These are phyloP conservation scores for Eremothecium sinecaudum DNA, from an alignment of 1,139 yeast genomes.

Conservation along the genomic window DNA sequence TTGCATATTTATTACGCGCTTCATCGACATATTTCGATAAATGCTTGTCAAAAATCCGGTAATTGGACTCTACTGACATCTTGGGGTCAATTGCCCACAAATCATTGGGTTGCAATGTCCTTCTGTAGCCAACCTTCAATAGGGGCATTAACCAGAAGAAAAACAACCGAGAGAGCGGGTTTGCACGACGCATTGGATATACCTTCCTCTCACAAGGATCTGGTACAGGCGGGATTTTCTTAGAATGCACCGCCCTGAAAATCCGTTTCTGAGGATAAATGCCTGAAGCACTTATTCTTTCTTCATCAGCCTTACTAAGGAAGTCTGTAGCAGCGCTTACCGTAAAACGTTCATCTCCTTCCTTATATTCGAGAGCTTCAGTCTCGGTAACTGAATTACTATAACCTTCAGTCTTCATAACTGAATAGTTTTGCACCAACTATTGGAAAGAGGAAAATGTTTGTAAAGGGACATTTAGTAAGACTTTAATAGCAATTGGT, in stretches of 20 bases:
- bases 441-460: too few relatives aligned
- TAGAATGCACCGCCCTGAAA: conserved; percentile 34
- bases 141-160: conserved; percentile 56
- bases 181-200: conserved; percentile 36
- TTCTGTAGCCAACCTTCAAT: conserved; percentile 52
- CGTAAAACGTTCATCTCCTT: too few relatives aligned
- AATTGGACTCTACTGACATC: conserved; percentile 41
- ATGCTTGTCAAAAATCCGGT: conserved; percentile 34
- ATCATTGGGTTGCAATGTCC: conserved; percentile 59
- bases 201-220: conserved; percentile 37
- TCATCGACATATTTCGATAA: conserved; percentile 34
- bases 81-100: conserved; percentile 46
- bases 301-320: conserved; percentile 22
- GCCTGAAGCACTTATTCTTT: conserved; percentile 27
- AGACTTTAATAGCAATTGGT: too few relatives aligned
- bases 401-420: too few relatives aligned
- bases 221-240: conserved; percentile 47
- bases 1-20: conserved; percentile 24
- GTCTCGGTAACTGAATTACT: too few relatives aligned
- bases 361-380: too few relatives aligned
- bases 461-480: too few relatives aligned
- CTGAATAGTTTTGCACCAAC: too few relatives aligned
- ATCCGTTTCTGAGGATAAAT: conserved; percentile 33
- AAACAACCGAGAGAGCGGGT: conserved; percentile 34
- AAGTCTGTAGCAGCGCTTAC: too few relatives aligned